Base-by-base conservation (phyloP, 805 yeast species). In the Myxozyma lipomycoides region DNA sequence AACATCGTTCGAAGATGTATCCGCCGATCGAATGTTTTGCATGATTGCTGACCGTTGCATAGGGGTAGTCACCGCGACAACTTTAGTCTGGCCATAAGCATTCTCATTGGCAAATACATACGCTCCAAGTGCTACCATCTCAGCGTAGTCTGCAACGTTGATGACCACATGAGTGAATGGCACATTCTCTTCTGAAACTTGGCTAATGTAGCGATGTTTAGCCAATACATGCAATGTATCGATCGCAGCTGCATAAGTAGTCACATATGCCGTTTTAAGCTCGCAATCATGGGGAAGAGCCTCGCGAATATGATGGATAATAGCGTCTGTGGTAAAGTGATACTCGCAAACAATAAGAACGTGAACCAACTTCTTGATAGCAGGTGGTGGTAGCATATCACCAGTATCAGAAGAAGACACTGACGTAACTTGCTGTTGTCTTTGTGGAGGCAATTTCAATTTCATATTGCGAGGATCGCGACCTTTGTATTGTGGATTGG, bases 91-190 rank as follows among this genome's bases (percentile, higher is more conserved):
- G 18, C 41, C 34, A 52, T 49, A 48, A 35, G 49, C 40, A 46
- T 48, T 35, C 4, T 43, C n/a, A 37, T 55, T 50, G 36, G 47
- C 17, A 40, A 56, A 43, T 10, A 51, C 47, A 23, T 40, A 43
- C 21, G 49, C 41, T 3, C 64, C 42, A 25, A 59, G 32, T 9
- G 49, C 40, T 10, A 56, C 49, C 17, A 58, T 51, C 26, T 51
- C 60, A 10, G 53, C 51, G 15, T 51, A 51, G 26, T 60, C 64
- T 15, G 44, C 46, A 9, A 62, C 52, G 49, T 63, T 63, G n/a
- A 64, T 40, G 24, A 65, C 58, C 17, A 64, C 55, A 51, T 65
- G 68, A 9, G 66, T 65, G 59, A 64, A 64, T 12, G 57, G 43
- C 23, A 22, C 40, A 2, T 39, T 25, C 23, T 37, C 40, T 12